Evolutionary conservation across 139 green algal species (phyloP), one percentile per base, ranked within the genome.

Genomic region (Micromonas pusilla): DNA sequence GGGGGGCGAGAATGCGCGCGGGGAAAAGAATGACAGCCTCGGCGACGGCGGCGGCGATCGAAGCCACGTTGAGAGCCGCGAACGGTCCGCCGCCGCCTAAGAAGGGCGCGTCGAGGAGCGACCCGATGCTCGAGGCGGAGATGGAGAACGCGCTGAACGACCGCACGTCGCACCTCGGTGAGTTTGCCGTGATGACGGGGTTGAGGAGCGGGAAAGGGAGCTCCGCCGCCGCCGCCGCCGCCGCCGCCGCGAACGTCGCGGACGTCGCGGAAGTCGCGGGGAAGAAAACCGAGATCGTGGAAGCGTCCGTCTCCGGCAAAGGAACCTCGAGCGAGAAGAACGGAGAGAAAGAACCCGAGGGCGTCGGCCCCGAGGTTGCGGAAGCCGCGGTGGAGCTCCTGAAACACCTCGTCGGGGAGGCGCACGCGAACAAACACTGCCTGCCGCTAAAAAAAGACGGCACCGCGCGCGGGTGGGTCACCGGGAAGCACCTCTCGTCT

Each of bases 31-130:
- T n/a, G n/a, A n/a, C n/a, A 37, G 66, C 30, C 30, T 23, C 26
- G n/a, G 30, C 21, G 26, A n/a, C 30, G 26, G 30, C 5, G 66
- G 66, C 4, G 26, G 66, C 26, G 32, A 74, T 52, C 72, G 1
- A 63, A 36, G 2, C 37, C 2, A 60, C 6, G 54, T 3, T 60
- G 38, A 33, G 26, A 67, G 28, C 28, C 28, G 31, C 31, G 6
- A 30, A 76, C 21, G 28, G 21, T n/a, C n/a, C n/a, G n/a, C n/a
- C n/a, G n/a, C n/a, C n/a, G n/a, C n/a, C n/a, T 34, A 74, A 30
- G 66, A 74, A 30, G 32, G 34, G 13, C 16, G 3, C 30, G 26
- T 25, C 20, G 70, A 78, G 13, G 80, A 45, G 23, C 70, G 68
- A 57, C n/a, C 13, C 70, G 26, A n/a, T 31, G 6, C 45, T 57